phyloP scores from a whole-genome alignment of 148 eudicot genomes.

The Gaultheria prostrata region DNA sequence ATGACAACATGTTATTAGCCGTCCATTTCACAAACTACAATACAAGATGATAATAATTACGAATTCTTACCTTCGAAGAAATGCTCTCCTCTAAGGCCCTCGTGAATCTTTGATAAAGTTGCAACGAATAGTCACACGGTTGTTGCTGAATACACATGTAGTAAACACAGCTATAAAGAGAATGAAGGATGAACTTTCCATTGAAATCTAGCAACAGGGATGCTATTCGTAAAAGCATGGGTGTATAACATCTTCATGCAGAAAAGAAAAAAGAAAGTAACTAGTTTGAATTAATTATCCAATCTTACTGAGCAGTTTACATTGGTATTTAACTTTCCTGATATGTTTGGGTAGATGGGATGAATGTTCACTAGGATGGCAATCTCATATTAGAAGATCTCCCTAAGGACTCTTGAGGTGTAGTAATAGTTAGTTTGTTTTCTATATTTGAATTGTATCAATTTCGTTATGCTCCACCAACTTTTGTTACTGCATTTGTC shows the following conservation, averaged over 20 bases:
- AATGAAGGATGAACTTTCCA: conserved; percentile 18
- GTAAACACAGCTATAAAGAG: conserved; percentile 25
- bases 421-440: not conserved
- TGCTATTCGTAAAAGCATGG: not conserved
- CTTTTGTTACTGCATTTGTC: not conserved
- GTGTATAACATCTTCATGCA: not conserved
- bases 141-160: conserved; percentile 22
- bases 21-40: not conserved
- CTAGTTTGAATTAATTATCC: not conserved
- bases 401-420: not conserved
- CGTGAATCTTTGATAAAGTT: conserved; percentile 21
- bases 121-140: not conserved
- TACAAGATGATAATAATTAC: not conserved
- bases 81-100: conserved; percentile 27
- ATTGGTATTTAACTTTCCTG: not conserved
- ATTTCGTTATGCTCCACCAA: not conserved
- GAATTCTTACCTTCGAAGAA: conserved; percentile 17
- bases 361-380: not conserved
- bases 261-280: not conserved
- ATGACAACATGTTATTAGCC: not conserved
- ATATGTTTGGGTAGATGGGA: not conserved
- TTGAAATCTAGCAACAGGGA: not conserved
- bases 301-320: not conserved
- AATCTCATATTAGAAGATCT: not conserved
- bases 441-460: not conserved